Evolutionary conservation across 2,329 filamentous ascomycete species (phyloP).

Genomic region (Curvularia sp.): DNA sequence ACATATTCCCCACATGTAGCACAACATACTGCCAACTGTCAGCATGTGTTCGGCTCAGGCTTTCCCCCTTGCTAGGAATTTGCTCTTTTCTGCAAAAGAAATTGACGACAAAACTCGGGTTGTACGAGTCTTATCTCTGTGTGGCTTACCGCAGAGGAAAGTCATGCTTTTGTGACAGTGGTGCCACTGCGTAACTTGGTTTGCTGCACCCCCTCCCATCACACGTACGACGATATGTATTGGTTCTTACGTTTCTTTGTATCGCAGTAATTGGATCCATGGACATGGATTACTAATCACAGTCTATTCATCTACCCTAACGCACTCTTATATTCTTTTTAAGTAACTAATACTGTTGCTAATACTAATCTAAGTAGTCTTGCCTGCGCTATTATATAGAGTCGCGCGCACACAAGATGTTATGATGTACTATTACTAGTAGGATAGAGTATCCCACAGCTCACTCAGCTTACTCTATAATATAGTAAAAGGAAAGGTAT

Average conservation of each 20-base stretch:
- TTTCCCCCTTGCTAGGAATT: conserved; percentile 13
- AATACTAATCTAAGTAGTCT: too few relatives aligned
- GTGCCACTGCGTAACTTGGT: conserved; percentile 21
- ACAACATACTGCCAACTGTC: conserved; percentile 35
- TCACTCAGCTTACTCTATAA: too few relatives aligned
- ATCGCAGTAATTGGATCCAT: too few relatives aligned
- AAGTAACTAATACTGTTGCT: too few relatives aligned
- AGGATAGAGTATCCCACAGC: too few relatives aligned
- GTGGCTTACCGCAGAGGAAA: conserved; percentile 16
- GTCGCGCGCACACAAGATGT: too few relatives aligned
- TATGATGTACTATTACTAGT: too few relatives aligned
- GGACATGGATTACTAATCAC: too few relatives aligned
- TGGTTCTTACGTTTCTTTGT: neutral
- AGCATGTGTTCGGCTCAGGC: conserved; percentile 28
- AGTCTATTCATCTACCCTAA: too few relatives aligned
- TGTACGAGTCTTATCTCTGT: conserved; percentile 10
- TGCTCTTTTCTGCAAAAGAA: conserved; percentile 19
- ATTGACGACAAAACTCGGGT: conserved; percentile 10
- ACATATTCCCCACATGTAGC: conserved; percentile 36
- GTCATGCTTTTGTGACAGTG: conserved; percentile 5
- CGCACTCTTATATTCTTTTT: neutral
- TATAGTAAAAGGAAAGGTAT: too few relatives aligned
- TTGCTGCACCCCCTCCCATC: conserved; percentile 14
- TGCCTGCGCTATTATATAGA: too few relatives aligned
- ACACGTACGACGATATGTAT: conserved; percentile 12